These are phyloP conservation scores for Volvariella volvacea DNA, from an alignment of 1,284 basidiomycete genomes.

Conservation along the genomic window DNA sequence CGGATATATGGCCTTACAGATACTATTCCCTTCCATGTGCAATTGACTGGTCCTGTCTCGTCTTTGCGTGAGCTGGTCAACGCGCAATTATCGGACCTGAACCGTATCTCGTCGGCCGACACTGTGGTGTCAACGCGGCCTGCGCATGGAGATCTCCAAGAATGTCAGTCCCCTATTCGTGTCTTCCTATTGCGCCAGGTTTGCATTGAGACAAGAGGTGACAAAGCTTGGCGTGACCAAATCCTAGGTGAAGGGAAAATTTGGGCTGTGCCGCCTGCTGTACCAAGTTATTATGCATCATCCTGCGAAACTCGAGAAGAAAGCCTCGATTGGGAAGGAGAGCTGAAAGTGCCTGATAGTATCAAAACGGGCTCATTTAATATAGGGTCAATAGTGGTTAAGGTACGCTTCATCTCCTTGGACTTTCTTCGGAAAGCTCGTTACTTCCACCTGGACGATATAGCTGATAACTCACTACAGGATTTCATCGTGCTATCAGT, in stretches of 20 bases:
- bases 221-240: constrained; percentile 26
- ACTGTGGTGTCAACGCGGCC: constrained; percentile 11
- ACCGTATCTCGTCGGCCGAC: constrained; percentile 17
- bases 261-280: constrained; percentile 29
- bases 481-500: constrained; percentile 48
- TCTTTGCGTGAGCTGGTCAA: constrained; percentile 34
- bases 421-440: constrained; percentile 3
- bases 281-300: constrained; percentile 13
- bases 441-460: constrained; percentile 3
- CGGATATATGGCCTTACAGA: constrained; percentile 47
- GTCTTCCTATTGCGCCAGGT: constrained; percentile 38
- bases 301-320: constrained; percentile 14
- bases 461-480: constrained; percentile 22
- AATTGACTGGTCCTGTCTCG: constrained; percentile 39
- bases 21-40: constrained; percentile 55
- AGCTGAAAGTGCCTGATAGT: constrained; percentile 24
- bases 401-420: constrained; percentile 23
- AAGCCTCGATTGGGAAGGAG: constrained; percentile 42
- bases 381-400: constrained; percentile 30
- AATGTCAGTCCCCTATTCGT: constrained; percentile 24
- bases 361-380: constrained; percentile 32
- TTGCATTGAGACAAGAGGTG: constrained; percentile 20
- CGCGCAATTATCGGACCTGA: constrained; percentile 13
- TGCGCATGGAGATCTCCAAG: neutral
- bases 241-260: constrained; percentile 33